A percentile compares a stretch with the other conserved stretches of the same genome.
These are phyloP conservation scores for Coleophoma crateriformis DNA, from an alignment of 2,329 filamentous ascomycete genomes.

Conservation along the genomic window DNA sequence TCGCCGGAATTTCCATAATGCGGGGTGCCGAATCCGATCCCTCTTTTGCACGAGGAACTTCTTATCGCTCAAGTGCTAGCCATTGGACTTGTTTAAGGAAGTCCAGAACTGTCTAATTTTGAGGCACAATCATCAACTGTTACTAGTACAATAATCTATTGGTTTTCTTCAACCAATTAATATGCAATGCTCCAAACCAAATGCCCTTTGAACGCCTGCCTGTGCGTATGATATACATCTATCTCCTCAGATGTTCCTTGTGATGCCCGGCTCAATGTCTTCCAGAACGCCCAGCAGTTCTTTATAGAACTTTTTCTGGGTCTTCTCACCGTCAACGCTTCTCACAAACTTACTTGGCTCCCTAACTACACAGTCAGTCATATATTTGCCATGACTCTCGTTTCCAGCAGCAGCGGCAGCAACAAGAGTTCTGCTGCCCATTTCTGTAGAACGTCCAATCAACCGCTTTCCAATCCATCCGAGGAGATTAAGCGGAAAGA, in stretches of 20 bases:
- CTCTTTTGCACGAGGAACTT: too few relatives aligned
- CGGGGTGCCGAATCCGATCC: too few relatives aligned
- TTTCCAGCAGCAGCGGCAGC: conserved; percentile 22
- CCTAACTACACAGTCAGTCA: conserved; percentile 18
- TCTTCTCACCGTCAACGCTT: conserved; percentile 29
- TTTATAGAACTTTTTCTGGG: conserved; percentile 31
- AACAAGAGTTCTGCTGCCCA: conserved; percentile 28
- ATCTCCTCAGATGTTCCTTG: conserved; percentile 19
- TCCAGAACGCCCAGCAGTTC: conserved; percentile 38
- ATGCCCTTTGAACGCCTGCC: too few relatives aligned
- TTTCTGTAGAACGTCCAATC: conserved; percentile 25
- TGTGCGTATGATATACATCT: too few relatives aligned
- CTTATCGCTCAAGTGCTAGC: too few relatives aligned
- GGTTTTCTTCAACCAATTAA: too few relatives aligned
- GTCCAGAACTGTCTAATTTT: too few relatives aligned
- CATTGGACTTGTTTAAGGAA: too few relatives aligned
- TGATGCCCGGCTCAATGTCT: conserved; percentile 32
- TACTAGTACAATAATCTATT: too few relatives aligned
- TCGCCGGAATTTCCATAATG: too few relatives aligned
- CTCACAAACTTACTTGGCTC: conserved; percentile 24
- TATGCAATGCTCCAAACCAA: too few relatives aligned
- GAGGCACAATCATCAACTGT: too few relatives aligned
- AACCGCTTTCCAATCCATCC: conserved; percentile 17
- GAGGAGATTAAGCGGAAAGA: conserved; percentile 16
- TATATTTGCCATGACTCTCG: conserved; percentile 24